Evolutionary conservation across 345 rosid genomes (phyloP), one percentile per base, ranked within the genome.

Genomic region (Syzygium oleosum): DNA sequence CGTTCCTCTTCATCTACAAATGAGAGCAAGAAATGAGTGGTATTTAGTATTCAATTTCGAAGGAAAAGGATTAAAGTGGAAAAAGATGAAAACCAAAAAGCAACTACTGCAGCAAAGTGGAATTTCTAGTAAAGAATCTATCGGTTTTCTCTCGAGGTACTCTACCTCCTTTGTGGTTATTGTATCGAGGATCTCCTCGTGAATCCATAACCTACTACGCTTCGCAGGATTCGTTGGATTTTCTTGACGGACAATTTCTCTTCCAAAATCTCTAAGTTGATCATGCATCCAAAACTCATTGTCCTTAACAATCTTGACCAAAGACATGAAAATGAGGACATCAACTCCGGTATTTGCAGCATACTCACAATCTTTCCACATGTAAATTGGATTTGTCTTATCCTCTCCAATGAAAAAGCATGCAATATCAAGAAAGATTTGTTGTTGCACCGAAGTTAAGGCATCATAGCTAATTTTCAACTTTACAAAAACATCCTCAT

Each of bases 31-130:
- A 63, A 59, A 63, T 63, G 21, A 63, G 11, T 3, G 21, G 16
- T 5, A 2, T 59, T 2, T 0, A 0, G 1, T 2, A 29, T 65
- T 65, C 41, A 7, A 29, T 15, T 15, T 2, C 0, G 0, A 5
- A 65, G 5, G 21, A 65, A 65, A 29, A 29, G 10, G 77, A 29
- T 29, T 29, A 7, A 15, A 65, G 15, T 65, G 22, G 22, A 10
- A 29, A 29, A 63, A 4, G 1, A 63, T 4, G 5, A 29, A 63
- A 29, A 19, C 38, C 29, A 63, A 63, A 29, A 21, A 63, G 41
- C 21, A 14, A 0, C 5, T 15, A 29, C 0, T 65, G 22, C 2
- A 29, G 5, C 5, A 3, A 29, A 15, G 22, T 7, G 12, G 41
- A 2, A 29, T 65, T 29, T 13, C 5, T 14, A 14, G 1, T 11